A percentile compares a stretch with the other conserved stretches of the same genome.
phyloP scores from a whole-genome alignment of 495 filamentous ascomycete genomes.

The Aspergillus affinis region DNA sequence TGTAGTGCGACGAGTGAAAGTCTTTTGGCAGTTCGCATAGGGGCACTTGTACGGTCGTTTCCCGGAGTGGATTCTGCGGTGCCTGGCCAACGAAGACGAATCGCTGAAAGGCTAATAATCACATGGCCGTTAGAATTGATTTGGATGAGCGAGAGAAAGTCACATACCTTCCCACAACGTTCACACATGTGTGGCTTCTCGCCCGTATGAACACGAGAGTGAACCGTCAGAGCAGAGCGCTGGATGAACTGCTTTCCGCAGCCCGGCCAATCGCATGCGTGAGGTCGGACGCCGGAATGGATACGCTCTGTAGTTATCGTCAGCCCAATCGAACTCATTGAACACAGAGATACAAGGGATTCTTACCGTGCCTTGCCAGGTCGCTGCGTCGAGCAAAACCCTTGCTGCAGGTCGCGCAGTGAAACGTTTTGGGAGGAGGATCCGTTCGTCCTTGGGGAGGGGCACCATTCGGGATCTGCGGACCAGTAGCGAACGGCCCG shows the following conservation, averaged over 20 bases:
- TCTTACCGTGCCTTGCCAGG: slow-evolving; percentile 88
- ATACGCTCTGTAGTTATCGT: slow-evolving; percentile 73
- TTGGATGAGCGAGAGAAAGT: background rate
- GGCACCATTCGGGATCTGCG: slow-evolving; percentile 34
- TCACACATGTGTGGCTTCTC: slow-evolving; percentile 99
- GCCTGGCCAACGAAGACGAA: slow-evolving; percentile 89
- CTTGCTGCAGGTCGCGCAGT: slow-evolving; percentile 88
- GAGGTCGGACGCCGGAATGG: slow-evolving; percentile 86
- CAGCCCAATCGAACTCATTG: slow-evolving; percentile 5
- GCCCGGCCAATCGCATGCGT: slow-evolving; percentile 85
- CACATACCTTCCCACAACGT: slow-evolving; percentile 84
- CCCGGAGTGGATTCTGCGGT: slow-evolving; percentile 92
- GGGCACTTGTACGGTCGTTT: slow-evolving; percentile 97
- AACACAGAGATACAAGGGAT: slow-evolving; percentile 1
- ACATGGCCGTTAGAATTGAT: background rate
- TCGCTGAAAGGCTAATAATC: slow-evolving; percentile 88
- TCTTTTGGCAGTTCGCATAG: slow-evolving; percentile 97
- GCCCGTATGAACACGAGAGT: slow-evolving; percentile 91
- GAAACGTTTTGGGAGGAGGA: slow-evolving; percentile 74
- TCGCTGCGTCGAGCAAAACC: slow-evolving; percentile 94
- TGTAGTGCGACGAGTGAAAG: slow-evolving; percentile 93
- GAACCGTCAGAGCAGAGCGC: slow-evolving; percentile 93
- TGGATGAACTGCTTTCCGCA: slow-evolving; percentile 98
- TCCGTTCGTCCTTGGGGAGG: slow-evolving; percentile 47
- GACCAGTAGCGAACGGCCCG: slow-evolving; percentile 34